phyloP scores from a whole-genome alignment of 2,329 filamentous ascomycete species.

The Knufia fluminis region DNA sequence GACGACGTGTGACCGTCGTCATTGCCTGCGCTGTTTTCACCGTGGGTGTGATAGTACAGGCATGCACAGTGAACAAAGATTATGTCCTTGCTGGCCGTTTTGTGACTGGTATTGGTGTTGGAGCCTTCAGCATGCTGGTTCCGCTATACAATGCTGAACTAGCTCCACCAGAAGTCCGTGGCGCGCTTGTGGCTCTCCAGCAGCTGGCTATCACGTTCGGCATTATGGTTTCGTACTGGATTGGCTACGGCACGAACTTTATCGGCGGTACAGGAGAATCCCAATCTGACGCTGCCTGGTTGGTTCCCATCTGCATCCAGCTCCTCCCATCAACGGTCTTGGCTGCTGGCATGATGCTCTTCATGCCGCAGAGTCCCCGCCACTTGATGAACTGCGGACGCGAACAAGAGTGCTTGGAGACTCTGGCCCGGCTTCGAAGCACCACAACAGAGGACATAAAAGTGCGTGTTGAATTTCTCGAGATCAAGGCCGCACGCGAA shows the following conservation, averaged over 20 bases:
- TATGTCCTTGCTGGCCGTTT: constrained; percentile 33
- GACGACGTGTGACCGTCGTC: constrained; percentile 26
- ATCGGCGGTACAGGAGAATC: constrained; percentile 52
- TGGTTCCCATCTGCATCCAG: constrained; percentile 62
- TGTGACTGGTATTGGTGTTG: constrained; percentile 33
- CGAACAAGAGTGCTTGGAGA: constrained; percentile 56
- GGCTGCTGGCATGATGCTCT: constrained; percentile 61
- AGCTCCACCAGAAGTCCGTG: constrained; percentile 35
- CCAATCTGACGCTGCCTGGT: constrained; percentile 62
- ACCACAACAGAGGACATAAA: constrained; percentile 56
- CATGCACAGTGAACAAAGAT: constrained; percentile 35
- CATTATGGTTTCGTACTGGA: constrained; percentile 37
- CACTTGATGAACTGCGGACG: constrained; percentile 64
- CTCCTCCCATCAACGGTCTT: constrained; percentile 58
- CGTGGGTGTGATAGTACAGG: constrained; percentile 33
- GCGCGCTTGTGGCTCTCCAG: constrained; percentile 34
- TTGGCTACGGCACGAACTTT: constrained; percentile 44
- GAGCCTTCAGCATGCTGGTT: constrained; percentile 34
- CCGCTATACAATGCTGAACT: constrained; percentile 30
- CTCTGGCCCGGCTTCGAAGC: constrained; percentile 42
- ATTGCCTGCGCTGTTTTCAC: constrained; percentile 29
- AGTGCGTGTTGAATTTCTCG: constrained; percentile 64
- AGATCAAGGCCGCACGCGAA: constrained; percentile 69
- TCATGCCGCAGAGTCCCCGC: constrained; percentile 70
- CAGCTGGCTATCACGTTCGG: constrained; percentile 37